Evolutionary conservation across 768 basidiomycete species (phyloP), one percentile per base, ranked within the genome.

Genomic region (Panus rudis): DNA sequence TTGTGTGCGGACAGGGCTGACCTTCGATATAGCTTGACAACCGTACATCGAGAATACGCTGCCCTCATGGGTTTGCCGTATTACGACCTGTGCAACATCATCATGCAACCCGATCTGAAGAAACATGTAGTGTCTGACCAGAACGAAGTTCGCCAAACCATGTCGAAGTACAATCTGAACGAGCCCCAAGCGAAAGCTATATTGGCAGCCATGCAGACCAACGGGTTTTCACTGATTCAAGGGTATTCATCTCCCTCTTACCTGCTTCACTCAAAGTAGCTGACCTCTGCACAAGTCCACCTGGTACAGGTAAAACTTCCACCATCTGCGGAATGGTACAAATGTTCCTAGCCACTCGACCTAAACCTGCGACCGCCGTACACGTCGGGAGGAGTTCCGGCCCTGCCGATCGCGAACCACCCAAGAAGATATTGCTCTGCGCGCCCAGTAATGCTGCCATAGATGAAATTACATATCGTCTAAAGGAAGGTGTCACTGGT

Each of bases 401-500:
- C 26, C 63, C 64, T 12, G 58, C 60, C 23, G 72, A 73, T 49
- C 72, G 61, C 52, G 52, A 63, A n/a, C 64, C 74, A 1, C 66
- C 73, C 12, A 79, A 84, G 47, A 86, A 85, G 58, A 70, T 98
- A 32, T 74, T 99, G 14, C 71, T 99, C 27, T 99, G 96, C 56
- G 96, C 96, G 0, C 96, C 96, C 2, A 93, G 90, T 64, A 99
- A 99, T 62, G 96, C 96, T 14, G 96, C 96, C 20, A 93, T 99
- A 30, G 93, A 99, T 56, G 96, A 99, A 67, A 82, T 99, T 14
- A 88, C 90, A 6, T 75, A 78, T 53, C 84, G 96, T 30, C 66
- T 99, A 37, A 89, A 85, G 58, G 81, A 86, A 40, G 81, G 85
- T n/a, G 76, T 81, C 35, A 71, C 78, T 42, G 71, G 75, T 21